Evolutionary conservation across 768 basidiomycete species (phyloP), one percentile per base, ranked within the genome.

Genomic region (Suillus alpinus): DNA sequence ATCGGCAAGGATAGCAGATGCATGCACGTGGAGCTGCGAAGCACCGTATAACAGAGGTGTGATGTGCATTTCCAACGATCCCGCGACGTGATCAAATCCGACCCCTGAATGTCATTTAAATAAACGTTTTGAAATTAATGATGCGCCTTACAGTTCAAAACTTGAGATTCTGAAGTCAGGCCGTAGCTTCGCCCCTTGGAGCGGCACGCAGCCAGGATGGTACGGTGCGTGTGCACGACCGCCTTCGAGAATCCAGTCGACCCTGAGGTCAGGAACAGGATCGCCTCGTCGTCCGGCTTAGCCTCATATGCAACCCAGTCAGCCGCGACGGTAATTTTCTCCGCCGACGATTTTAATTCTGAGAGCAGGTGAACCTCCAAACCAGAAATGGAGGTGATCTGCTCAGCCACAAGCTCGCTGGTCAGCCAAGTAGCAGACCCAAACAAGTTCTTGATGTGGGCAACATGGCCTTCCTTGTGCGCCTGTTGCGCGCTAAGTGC

Each of bases 191-290:
- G 63, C 9, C 70, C 70, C 67, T 80, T 77, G 37, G 77, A 71
- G 37, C 44, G 14, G 46, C 73, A 69, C 13, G 72, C 68, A 14
- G 77, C 68, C 10, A 80, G 57, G 29, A 80, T 63, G 6, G 77
- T 77, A 2, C 72, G 71, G 59, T 80, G 79, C 1, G 73, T 72
- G 59, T 80, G 71, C 4, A 71, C 73, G 36, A 77, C 79, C 1
- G 71, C 79, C 64, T 80, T 80, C n/a, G 79, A 77, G 60, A 80
- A 78, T 2, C 79, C 79, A 8, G 79, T 79, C 0, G 79, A 80
- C 0, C 79, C 79, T 5, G 79, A 79, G 1, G 79, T 80, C 63
- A 80, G 64, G 63, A 75, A 75, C 2, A 73, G 65, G 44, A 73
- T 70, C 6, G 72, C 72, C 31, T 73, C 73, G n/a, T 73, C 65